These are phyloP conservation scores for Larix sibirica DNA, from an alignment of 83 land plant species.

Conservation along the genomic window DNA sequence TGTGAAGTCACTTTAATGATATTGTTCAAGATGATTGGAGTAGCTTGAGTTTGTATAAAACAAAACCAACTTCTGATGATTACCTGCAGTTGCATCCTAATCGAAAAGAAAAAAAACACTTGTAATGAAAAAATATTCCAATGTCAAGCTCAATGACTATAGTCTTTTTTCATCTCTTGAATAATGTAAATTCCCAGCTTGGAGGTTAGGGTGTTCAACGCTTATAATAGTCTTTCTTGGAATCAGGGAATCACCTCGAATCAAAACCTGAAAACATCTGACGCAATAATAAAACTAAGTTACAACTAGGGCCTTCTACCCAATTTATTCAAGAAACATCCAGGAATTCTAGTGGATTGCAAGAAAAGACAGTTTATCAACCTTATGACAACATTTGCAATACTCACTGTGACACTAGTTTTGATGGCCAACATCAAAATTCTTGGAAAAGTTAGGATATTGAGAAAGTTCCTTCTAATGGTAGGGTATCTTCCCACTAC, in stretches of 20 bases:
- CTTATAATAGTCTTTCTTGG: constrained; percentile 18
- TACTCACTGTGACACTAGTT: not conserved
- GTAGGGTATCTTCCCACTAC: not conserved
- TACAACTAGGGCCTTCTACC: constrained; percentile 22
- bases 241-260: constrained; percentile 10
- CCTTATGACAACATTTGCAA: constrained; percentile 16
- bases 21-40: constrained; percentile 55
- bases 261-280: constrained; percentile 9
- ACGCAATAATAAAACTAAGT: not conserved
- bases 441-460: constrained; percentile 13
- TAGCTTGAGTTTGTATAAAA: constrained; percentile 33
- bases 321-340: constrained; percentile 24
- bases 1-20: too few relatives aligned
- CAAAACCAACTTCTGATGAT: constrained; percentile 25
- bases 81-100: constrained; percentile 20
- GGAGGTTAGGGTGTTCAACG: constrained; percentile 19
- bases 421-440: constrained; percentile 16
- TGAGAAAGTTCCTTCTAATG: not conserved
- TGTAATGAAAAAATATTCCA: constrained; percentile 39
- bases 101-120: constrained; percentile 18
- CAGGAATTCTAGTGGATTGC: constrained; percentile 25
- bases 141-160: constrained; percentile 20
- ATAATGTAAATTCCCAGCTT: constrained; percentile 23
- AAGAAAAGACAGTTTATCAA: constrained; percentile 20
- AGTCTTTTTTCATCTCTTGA: constrained; percentile 24